Percentiles rank a stretch among this genome's conserved stretches.
These are phyloP conservation scores for Rubia yunnanensis DNA, from an alignment of 257 asterid species.

Conservation along the genomic window DNA sequence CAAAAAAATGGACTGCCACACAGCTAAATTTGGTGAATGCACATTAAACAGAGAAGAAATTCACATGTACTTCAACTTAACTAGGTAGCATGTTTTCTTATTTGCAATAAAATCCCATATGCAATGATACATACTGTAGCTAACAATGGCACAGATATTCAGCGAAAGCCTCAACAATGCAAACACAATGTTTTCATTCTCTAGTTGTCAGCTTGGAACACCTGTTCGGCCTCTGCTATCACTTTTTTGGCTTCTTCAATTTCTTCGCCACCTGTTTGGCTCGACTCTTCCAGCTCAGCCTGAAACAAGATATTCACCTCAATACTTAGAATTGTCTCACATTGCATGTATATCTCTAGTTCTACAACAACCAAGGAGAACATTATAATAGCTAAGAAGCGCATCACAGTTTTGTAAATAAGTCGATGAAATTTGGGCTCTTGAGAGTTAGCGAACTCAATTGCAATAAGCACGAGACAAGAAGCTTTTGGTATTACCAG, in stretches of 20 bases:
- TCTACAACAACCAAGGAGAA: background rate
- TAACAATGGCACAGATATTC: background rate
- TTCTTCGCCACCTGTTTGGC: slow-evolving; percentile 53
- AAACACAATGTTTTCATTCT: background rate
- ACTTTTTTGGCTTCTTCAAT: slow-evolving; percentile 59
- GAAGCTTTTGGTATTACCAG: slow-evolving; percentile 37
- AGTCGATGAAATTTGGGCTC: background rate
- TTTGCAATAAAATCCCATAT: background rate
- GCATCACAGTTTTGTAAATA: background rate
- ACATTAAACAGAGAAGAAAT: background rate
- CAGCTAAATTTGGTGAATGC: background rate
- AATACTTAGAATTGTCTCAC: background rate
- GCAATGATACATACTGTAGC: background rate
- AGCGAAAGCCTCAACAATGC: background rate
- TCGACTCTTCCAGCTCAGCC: slow-evolving; percentile 68
- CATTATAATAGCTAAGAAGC: background rate
- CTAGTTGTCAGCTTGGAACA: slow-evolving; percentile 40
- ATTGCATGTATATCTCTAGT: background rate
- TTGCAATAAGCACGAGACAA: background rate
- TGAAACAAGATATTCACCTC: slow-evolving; percentile 19
- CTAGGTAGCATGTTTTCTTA: background rate
- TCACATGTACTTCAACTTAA: background rate
- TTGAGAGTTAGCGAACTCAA: background rate
- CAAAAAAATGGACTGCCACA: background rate
- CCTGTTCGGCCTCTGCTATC: slow-evolving; percentile 46